Percentiles rank a stretch among this genome's conserved stretches.
Evolutionary conservation across 2,329 filamentous ascomycete species (phyloP).

Genomic region (Thermoascus crustaceus): DNA sequence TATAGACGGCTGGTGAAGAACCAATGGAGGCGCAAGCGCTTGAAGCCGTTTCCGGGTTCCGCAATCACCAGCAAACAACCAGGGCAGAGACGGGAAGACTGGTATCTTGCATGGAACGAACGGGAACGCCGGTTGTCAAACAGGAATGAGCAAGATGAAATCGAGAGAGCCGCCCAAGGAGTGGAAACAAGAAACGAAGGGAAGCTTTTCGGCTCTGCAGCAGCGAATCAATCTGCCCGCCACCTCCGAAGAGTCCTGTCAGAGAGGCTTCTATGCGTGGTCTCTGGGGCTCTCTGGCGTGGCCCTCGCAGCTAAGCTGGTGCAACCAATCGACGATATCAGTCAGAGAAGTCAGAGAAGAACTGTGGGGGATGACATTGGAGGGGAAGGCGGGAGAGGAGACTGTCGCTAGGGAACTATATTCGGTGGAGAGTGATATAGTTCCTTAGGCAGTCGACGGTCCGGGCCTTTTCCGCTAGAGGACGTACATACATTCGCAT

Average conservation of each 20-base stretch:
- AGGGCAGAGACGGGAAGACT: not conserved
- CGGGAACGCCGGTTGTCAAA: not conserved
- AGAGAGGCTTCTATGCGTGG: not conserved
- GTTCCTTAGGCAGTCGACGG: slow-evolving; percentile 1
- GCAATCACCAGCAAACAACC: slow-evolving; percentile 1
- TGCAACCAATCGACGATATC: slow-evolving; percentile 1
- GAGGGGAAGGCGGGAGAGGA: not conserved
- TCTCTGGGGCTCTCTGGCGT: not conserved
- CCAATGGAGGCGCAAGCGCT: not conserved
- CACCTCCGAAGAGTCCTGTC: too few species aligned
- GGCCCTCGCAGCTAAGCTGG: slow-evolving; percentile 1
- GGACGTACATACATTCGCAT: not conserved
- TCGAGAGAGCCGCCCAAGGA: not conserved
- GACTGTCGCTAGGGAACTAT: not conserved
- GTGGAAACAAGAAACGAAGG: not conserved
- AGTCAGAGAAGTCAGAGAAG: not conserved
- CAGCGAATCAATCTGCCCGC: not conserved
- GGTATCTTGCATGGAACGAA: slow-evolving; percentile 1
- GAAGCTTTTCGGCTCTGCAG: too few species aligned
- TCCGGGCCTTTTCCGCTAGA: slow-evolving; percentile 1
- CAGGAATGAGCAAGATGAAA: not conserved
- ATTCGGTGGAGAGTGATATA: slow-evolving; percentile 1
- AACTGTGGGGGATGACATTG: not conserved
- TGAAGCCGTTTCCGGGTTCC: not conserved
- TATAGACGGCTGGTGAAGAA: not conserved